A percentile compares a stretch with the other conserved stretches of the same genome.
These are phyloP conservation scores for Picochlorum sp. DNA, from an alignment of 139 green algal species.

Conservation along the genomic window DNA sequence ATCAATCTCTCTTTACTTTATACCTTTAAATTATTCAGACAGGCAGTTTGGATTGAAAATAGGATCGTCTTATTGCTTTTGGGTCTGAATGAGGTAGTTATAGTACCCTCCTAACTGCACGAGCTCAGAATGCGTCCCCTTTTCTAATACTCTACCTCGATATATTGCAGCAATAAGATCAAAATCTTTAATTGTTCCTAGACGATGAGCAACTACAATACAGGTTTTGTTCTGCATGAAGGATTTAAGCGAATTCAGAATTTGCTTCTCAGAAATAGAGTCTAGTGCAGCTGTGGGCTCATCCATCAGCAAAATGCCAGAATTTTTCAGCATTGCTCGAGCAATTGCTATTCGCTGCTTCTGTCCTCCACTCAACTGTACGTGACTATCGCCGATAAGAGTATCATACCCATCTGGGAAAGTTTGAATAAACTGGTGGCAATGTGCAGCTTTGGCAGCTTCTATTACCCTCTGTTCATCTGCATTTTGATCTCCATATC, in stretches of 20 bases:
- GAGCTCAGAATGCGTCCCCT: slow-evolving; percentile 44
- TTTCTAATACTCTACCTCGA: slow-evolving; percentile 42
- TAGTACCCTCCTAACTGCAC: slow-evolving; percentile 34
- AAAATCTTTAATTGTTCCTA: slow-evolving; percentile 74
- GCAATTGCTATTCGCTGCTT: slow-evolving; percentile 92
- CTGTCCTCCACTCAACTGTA: slow-evolving; percentile 90
- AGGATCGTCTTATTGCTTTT: neutral
- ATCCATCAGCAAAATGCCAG: slow-evolving; percentile 63
- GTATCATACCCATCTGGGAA: slow-evolving; percentile 89
- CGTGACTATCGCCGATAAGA: slow-evolving; percentile 81
- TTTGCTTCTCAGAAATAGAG: slow-evolving; percentile 45
- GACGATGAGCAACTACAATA: slow-evolving; percentile 83
- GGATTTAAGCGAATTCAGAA: slow-evolving; percentile 40
- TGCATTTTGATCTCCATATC: slow-evolving; percentile 63
- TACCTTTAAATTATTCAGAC: too few species aligned
- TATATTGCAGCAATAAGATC: slow-evolving; percentile 63
- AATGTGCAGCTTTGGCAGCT: slow-evolving; percentile 28
- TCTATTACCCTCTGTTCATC: slow-evolving; percentile 40
- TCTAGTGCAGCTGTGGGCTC: slow-evolving; percentile 61
- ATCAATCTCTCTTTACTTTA: too few species aligned
- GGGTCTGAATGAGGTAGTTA: slow-evolving; percentile 21
- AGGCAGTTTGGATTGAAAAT: neutral
- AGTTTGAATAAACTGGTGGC: slow-evolving; percentile 75
- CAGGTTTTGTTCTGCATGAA: slow-evolving; percentile 54
- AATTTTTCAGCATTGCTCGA: slow-evolving; percentile 67